Conservation (phyloP, 2,329 filamentous ascomycete species). For the Hypoxylon sp. region DNA sequence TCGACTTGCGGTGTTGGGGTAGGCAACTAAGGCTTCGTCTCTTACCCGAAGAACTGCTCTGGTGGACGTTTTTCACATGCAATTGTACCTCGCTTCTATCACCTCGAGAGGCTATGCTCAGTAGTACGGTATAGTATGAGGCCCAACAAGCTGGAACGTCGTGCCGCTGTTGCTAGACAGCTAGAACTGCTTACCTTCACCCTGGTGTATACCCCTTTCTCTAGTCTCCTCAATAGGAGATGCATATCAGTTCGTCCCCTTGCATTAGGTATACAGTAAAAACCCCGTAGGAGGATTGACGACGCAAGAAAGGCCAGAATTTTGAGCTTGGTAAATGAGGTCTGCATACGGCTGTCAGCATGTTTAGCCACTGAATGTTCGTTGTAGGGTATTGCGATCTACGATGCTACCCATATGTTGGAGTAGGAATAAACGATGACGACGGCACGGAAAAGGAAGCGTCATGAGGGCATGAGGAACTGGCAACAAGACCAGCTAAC, state of each 20-base stretch:
- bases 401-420: not conserved
- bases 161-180: not conserved
- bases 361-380: not conserved
- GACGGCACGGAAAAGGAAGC: not conserved
- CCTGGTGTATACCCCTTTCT: not conserved
- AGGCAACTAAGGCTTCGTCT: no score
- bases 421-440: not conserved
- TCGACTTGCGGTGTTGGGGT: no score
- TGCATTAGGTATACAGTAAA: not conserved
- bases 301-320: not conserved
- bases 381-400: not conserved
- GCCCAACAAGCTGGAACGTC: no score
- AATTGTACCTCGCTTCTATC: no score
- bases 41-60: no score
- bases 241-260: not conserved
- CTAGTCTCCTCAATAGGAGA: not conserved
- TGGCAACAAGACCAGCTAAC: not conserved
- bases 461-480: not conserved
- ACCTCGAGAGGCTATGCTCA: no score
- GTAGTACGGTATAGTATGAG: no score
- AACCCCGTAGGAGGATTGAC: not conserved
- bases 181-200: not conserved
- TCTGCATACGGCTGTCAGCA: not conserved
- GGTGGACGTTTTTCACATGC: no score
- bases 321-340: not conserved